Evolutionary conservation across 192 early-diverging fungal genomes (phyloP), one percentile per base, ranked within the genome.

Genomic region (Powellomyces hirtus): DNA sequence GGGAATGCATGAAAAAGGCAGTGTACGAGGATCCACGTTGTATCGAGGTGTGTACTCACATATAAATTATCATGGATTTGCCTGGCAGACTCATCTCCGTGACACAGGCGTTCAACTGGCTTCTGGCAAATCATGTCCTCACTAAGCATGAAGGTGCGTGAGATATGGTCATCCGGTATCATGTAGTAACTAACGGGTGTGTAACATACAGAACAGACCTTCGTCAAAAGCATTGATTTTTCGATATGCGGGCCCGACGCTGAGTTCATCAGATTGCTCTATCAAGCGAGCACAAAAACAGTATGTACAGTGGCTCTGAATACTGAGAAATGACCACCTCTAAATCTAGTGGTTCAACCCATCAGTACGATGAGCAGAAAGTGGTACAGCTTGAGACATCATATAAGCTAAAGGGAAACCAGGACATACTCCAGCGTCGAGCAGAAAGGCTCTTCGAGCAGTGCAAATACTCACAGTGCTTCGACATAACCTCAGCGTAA

Each of bases 11-110:
- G 53, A 84, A 86, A 44, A 78, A 85, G 59, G 85, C 91, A 29
- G 64, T 92, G 4, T 37, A 46, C 14, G 59, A 84, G 0, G 91
- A 92, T 71, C 77, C 88, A 18, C 80, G 84, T 37, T 89, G 87
- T 58, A 80, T 79, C 57, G 88, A 91, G 65, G 86, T 81, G 70
- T 62, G 40, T 42, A n/a, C n/a, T n/a, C n/a, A n/a, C n/a, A n/a
- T n/a, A n/a, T n/a, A n/a, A n/a, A n/a, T n/a, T n/a, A n/a, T n/a
- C n/a, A n/a, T n/a, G n/a, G n/a, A n/a, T n/a, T n/a, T n/a, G n/a
- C n/a, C n/a, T n/a, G n/a, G n/a, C n/a, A n/a, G n/a, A n/a, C n/a
- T 72, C 37, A 5, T 11, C 36, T 31, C n/a, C n/a, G n/a, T n/a
- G n/a, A n/a, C n/a, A 10, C 50, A 86, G 82, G 87, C 89, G 4